Evolutionary conservation across 371 early-diverging fungal genomes (phyloP), one percentile per base, ranked within the genome.

Genomic region (Capniomyces stellatus): DNA sequence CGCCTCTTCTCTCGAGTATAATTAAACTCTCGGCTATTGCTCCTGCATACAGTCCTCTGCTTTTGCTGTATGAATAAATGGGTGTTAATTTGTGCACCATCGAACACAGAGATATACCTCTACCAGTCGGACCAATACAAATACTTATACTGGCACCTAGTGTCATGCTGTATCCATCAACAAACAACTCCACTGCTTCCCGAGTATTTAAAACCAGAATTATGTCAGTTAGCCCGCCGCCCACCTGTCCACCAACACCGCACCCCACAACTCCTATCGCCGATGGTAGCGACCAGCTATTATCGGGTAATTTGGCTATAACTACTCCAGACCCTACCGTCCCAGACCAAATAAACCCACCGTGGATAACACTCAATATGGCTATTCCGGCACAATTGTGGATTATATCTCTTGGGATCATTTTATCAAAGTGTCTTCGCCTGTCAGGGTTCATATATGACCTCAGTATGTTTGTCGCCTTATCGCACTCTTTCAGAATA

Each of bases 11-110:
- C 60, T 91, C 88, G 6, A 91, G 50, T 56, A 95, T 82, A 19
- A 87, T 87, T 0, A 90, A 83, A 3, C 96, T 93, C 67, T 95
- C 96, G 25, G 92, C 66, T n/a, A 92, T 91, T 0, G 93, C 79
- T 15, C 95, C 96, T 21, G 87, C 89, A 77, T 91, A 95, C 48
- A 92, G 74, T n/a, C 96, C 96, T 58, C 78, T 79, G 10, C 87
- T 79, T 62, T 88, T 87, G 61, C 80, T 74, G 67, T 94, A 96
- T 6, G 91, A 89, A 58, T 83, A 90, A 27, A 95, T 82, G 29
- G 96, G 86, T 6, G 94, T 85, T n/a, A 89, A 64, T 42, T 86
- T 80, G 51, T 79, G 79, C 23, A 80, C 57, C 12, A 78, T 75
- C 1, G 78, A 81, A 3, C 87, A 74, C n/a, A 84, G 89, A 68